phyloP scores from a whole-genome alignment of 345 rosid genomes.

The Anastatica hierochuntica region DNA sequence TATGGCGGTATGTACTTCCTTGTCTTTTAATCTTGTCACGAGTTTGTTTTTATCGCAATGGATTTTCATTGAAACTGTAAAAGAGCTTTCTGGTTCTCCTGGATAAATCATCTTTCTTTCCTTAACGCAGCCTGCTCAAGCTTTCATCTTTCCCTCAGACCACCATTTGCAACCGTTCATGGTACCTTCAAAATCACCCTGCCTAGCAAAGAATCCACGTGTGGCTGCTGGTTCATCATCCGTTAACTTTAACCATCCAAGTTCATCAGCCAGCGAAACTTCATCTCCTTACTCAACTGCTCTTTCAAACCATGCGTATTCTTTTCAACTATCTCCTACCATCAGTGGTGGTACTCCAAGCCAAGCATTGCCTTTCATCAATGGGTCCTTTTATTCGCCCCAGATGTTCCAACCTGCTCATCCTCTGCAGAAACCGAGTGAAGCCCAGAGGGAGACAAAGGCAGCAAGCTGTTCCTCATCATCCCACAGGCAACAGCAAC shows the following conservation, averaged over 20 bases:
- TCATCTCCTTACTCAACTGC: constrained; percentile 33
- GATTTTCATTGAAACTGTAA: neutral
- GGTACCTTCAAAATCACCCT: constrained; percentile 24
- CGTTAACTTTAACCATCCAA: constrained; percentile 35
- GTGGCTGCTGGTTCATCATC: constrained; percentile 28
- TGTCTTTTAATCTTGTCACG: neutral
- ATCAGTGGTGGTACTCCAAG: constrained; percentile 31
- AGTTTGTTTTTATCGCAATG: neutral
- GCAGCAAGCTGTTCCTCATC: constrained; percentile 37
- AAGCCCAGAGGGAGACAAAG: constrained; percentile 27
- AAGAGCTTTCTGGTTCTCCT: neutral
- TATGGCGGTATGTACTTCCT: constrained; percentile 31
- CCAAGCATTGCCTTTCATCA: constrained; percentile 39
- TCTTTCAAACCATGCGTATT: constrained; percentile 38
- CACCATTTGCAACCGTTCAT: constrained; percentile 31
- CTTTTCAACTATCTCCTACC: constrained; percentile 31
- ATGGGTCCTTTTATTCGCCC: constrained; percentile 42
- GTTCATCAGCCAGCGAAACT: constrained; percentile 33
- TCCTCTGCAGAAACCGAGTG: constrained; percentile 35
- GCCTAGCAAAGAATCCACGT: constrained; percentile 22
- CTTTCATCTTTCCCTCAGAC: constrained; percentile 37
- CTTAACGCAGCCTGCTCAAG: constrained; percentile 35
- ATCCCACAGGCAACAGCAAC: constrained; percentile 33
- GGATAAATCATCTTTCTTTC: neutral
- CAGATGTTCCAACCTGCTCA: constrained; percentile 43